phyloP scores from a whole-genome alignment of 176 grass and related monocot genomes.

The Paspalum notatum region DNA sequence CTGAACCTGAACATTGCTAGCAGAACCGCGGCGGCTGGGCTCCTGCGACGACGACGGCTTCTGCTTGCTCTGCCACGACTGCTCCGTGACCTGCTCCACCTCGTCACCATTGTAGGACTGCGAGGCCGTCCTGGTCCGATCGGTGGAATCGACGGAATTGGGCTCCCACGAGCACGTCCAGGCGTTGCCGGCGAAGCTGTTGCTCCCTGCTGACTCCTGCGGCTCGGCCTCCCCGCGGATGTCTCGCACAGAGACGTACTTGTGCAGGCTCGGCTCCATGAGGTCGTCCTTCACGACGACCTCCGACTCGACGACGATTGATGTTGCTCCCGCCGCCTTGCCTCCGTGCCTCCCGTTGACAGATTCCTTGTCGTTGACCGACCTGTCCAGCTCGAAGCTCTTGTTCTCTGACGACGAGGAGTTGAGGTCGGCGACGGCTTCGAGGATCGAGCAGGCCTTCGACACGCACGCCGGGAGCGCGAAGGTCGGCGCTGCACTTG shows the following conservation, averaged over 20 bases:
- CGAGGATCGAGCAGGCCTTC: slow-evolving; percentile 95
- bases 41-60: slow-evolving; percentile 42
- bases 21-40: slow-evolving; percentile 17
- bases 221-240: slow-evolving; percentile 59
- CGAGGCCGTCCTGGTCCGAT: slow-evolving; percentile 56
- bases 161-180: slow-evolving; percentile 79
- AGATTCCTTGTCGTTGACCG: slow-evolving; percentile 51
- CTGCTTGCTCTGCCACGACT: slow-evolving; percentile 43
- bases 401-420: slow-evolving; percentile 68
- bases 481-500: slow-evolving; percentile 43
- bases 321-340: slow-evolving; percentile 1
- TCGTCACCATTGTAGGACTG: slow-evolving; percentile 64
- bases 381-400: slow-evolving; percentile 43
- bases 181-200: slow-evolving; percentile 70
- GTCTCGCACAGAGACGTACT: slow-evolving; percentile 86
- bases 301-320: slow-evolving; percentile 68
- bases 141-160: slow-evolving; percentile 69
- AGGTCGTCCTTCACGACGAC: slow-evolving; percentile 69
- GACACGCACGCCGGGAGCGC: slow-evolving; percentile 90
- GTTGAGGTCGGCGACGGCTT: slow-evolving; percentile 91
- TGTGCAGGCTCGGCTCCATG: slow-evolving; percentile 80
- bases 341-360: slow-evolving; percentile 41
- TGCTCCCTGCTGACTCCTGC: slow-evolving; percentile 89
- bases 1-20: slow-evolving; percentile 42
- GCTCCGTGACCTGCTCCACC: slow-evolving; percentile 52